Conservation (phyloP, 2,329 filamentous ascomycete species). For the Parastagonospora avenae region DNA sequence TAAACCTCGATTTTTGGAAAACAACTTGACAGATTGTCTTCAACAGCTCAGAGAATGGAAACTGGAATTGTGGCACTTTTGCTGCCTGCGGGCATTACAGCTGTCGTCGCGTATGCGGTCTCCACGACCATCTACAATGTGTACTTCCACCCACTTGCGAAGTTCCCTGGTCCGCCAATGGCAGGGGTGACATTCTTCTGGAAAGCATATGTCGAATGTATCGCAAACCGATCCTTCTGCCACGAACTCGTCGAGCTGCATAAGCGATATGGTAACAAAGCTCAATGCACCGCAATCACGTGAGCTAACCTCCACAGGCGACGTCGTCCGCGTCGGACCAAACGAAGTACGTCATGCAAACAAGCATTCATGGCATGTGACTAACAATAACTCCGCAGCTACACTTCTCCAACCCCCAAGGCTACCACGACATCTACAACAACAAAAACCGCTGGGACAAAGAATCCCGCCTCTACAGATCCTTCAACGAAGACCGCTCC, state of each 20-base stretch:
- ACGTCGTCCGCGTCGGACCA: constrained; percentile 34
- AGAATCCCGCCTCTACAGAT: constrained; percentile 46
- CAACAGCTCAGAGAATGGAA: neutral
- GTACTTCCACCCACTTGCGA: constrained; percentile 51
- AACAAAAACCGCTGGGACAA: constrained; percentile 51
- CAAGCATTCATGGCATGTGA: neutral
- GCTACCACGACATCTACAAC: constrained; percentile 53
- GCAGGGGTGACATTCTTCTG: constrained; percentile 31
- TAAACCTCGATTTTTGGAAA: too few relatives aligned
- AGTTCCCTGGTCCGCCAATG: constrained; percentile 48
- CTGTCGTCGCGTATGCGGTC: constrained; percentile 17
- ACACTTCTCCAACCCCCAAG: constrained; percentile 50
- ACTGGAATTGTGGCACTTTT: constrained; percentile 3
- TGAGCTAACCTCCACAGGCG: constrained; percentile 21
- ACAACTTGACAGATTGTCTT: neutral
- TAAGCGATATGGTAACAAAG: constrained; percentile 24
- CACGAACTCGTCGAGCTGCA: constrained; percentile 33
- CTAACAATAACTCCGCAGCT: constrained; percentile 36
- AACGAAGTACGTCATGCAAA: constrained; percentile 25
- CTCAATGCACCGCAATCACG: neutral
- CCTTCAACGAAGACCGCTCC: constrained; percentile 50
- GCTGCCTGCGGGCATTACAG: constrained; percentile 15
- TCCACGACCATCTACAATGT: constrained; percentile 38
- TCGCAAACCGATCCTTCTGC: constrained; percentile 34
- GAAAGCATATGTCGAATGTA: constrained; percentile 37